A percentile compares a stretch with the other conserved stretches of the same genome.
These are phyloP conservation scores for Acacia confusa DNA, from an alignment of 306 rosid species.

Conservation along the genomic window DNA sequence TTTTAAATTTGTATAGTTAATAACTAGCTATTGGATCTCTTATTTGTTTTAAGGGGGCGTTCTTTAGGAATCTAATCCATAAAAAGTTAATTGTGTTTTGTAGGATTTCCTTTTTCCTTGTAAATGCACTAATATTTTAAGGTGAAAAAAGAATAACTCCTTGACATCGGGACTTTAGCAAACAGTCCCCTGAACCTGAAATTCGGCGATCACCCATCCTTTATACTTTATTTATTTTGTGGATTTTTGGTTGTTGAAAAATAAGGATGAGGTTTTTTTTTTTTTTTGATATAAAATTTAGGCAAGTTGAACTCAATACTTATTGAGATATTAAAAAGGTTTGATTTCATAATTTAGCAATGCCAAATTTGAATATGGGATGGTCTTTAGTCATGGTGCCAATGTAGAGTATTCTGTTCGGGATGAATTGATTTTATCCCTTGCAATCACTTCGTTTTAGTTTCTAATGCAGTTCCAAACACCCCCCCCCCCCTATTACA, in stretches of 20 bases:
- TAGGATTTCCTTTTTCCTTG: too few species aligned
- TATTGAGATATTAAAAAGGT: too few species aligned
- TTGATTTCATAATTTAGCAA: not conserved
- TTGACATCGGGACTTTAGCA: too few species aligned
- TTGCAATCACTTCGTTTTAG: not conserved
- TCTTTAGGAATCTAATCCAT: too few species aligned
- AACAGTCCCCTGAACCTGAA: too few species aligned
- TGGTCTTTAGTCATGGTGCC: not conserved
- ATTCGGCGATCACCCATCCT: too few species aligned
- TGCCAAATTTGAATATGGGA: not conserved
- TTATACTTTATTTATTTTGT: not conserved
- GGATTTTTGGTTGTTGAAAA: constrained; percentile 11
- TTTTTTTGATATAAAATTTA: not conserved
- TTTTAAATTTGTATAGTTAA: too few species aligned
- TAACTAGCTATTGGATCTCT: too few species aligned
- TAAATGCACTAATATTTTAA: not conserved
- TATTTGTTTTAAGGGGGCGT: too few species aligned
- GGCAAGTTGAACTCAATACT: not conserved
- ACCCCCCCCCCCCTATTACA: constrained; percentile 38
- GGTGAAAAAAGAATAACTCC: not conserved
- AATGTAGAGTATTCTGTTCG: not conserved
- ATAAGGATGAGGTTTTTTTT: not conserved
- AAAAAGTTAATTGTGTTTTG: too few species aligned
- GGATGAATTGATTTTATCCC: not conserved
- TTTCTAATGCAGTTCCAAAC: constrained; percentile 21